A percentile compares a stretch with the other conserved stretches of the same genome.
These are phyloP conservation scores for Arbutus unedo DNA, from an alignment of 148 eudicot genomes.

Conservation along the genomic window DNA sequence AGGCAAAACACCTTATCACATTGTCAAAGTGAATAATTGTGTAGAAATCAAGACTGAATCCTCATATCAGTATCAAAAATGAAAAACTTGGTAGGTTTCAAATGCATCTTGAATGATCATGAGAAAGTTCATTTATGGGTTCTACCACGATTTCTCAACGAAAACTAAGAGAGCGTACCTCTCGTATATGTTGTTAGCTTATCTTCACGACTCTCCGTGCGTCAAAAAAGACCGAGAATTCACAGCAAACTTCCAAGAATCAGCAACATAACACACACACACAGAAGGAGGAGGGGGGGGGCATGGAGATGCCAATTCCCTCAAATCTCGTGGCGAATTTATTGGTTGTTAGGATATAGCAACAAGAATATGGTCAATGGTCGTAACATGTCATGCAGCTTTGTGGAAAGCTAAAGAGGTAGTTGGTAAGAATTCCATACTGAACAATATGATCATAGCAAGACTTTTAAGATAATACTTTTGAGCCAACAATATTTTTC, in stretches of 20 bases:
- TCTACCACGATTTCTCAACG: background rate
- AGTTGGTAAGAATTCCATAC: constrained; percentile 3
- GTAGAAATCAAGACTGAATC: background rate
- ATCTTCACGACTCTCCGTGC: background rate
- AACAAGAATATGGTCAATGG: constrained; percentile 3
- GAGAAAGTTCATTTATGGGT: background rate
- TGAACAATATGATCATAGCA: background rate
- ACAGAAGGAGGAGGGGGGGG: background rate
- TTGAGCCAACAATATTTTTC: background rate
- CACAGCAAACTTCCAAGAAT: background rate
- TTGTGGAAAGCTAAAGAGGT: background rate
- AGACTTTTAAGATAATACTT: background rate
- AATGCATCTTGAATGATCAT: background rate
- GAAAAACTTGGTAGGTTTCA: background rate
- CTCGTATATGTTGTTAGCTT: background rate
- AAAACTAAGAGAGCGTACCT: background rate
- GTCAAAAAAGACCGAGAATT: background rate
- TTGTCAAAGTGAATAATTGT: background rate
- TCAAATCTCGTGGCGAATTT: background rate
- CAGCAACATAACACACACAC: background rate
- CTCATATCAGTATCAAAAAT: background rate
- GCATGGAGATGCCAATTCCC: background rate
- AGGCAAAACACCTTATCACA: background rate
- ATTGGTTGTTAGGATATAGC: constrained; percentile 1
- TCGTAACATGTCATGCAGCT: background rate